Evolutionary conservation across 345 rosid species (phyloP).

Genomic region (Trapa incisa): DNA sequence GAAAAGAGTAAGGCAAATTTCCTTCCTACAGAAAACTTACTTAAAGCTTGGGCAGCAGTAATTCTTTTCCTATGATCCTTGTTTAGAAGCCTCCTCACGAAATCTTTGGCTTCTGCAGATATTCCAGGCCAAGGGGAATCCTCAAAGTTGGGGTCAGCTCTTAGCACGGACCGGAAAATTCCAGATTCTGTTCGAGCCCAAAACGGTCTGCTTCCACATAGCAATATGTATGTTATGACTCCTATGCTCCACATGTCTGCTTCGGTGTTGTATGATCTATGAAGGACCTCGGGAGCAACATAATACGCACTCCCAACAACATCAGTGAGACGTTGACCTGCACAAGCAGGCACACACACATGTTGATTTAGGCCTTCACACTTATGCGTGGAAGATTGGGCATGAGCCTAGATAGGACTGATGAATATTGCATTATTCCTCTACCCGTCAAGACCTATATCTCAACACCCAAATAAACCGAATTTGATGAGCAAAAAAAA

Average conservation of each 20-base stretch:
- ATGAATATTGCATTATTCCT: too few relatives aligned
- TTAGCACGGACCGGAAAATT: conserved; percentile 85
- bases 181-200: conserved; percentile 96
- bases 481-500: neutral
- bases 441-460: neutral
- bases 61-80: conserved; percentile 97
- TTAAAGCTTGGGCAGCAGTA: conserved; percentile 89
- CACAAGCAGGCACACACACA: neutral
- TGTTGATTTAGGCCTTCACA: too few relatives aligned
- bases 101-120: conserved; percentile 77
- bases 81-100: conserved; percentile 80
- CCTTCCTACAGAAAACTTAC: conserved; percentile 26
- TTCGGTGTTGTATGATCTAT: conserved; percentile 83
- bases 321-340: conserved; percentile 93
- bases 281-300: conserved; percentile 98
- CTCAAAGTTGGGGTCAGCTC: conserved; percentile 80
- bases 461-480: neutral
- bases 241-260: conserved; percentile 99
- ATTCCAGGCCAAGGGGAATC: conserved; percentile 90
- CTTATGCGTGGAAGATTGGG: too few relatives aligned
- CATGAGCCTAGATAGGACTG: too few relatives aligned
- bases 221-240: conserved; percentile 76
- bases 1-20: neutral
- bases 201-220: conserved; percentile 97
- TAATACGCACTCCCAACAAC: conserved; percentile 98